Evolutionary conservation across 179 eudicot genomes (phyloP).

Genomic region (Gypsophila paniculata): DNA sequence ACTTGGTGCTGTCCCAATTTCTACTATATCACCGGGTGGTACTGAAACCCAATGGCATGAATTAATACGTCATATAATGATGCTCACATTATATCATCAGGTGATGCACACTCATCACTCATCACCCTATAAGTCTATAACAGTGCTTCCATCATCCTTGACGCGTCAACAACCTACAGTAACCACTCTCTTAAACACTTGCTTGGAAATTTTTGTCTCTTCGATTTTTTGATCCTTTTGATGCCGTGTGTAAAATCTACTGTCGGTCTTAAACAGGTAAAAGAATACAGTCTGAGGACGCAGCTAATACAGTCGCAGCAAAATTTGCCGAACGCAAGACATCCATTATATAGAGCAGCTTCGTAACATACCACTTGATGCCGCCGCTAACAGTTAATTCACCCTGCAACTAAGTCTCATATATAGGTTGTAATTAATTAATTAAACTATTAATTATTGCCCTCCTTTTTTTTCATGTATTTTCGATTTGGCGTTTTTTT

Average conservation of each 20-base stretch:
- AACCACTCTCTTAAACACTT: conserved; percentile 12
- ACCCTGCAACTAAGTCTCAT: conserved; percentile 22
- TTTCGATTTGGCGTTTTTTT: background rate
- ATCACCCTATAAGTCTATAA: no score
- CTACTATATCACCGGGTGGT: background rate
- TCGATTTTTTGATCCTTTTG: background rate
- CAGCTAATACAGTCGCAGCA: conserved; percentile 60
- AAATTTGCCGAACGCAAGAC: conserved; percentile 33
- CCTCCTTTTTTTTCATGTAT: background rate
- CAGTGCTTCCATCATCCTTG: background rate
- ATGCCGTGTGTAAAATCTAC: conserved; percentile 11
- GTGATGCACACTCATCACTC: background rate
- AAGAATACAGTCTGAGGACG: conserved; percentile 63
- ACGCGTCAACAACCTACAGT: conserved; percentile 4
- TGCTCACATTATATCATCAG: background rate
- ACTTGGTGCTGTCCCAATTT: background rate
- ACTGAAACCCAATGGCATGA: no score
- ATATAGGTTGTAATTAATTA: conserved; percentile 22
- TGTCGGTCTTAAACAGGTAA: conserved; percentile 33
- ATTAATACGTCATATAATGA: no score
- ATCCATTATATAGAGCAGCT: conserved; percentile 24
- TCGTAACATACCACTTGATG: conserved; percentile 13
- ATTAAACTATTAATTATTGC: background rate
- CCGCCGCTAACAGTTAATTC: conserved; percentile 37
- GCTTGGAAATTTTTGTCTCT: background rate